Evolutionary conservation across 805 yeast genomes (phyloP), one percentile per base, ranked within the genome.

Genomic region (Teunomyces lycoperdinae): DNA sequence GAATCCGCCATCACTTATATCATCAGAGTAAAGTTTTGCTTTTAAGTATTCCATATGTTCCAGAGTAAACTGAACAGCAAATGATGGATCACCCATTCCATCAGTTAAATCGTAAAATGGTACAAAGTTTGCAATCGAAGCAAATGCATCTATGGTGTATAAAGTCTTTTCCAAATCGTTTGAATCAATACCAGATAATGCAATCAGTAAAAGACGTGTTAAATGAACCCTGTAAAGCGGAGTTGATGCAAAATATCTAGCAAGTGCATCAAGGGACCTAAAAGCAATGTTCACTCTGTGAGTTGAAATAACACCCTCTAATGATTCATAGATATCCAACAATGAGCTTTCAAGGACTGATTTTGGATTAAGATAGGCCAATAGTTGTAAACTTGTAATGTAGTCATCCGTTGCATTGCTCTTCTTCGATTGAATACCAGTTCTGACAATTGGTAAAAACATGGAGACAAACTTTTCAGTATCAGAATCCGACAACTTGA

Each of bases 141-240:
- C 85, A 47, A 94, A 77, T 14, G 87, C 76, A 49, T 83, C 79
- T 35, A 91, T 67, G 0, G 96, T 78, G 44, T 81, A 77, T 11
- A 83, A 73, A 0, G 96, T 84, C 60, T 91, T 80, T 10, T 73
- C 75, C 43, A 89, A 74, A 64, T 94, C 99, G 61, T 91, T 94
- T 0, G 91, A 80, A 61, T 94, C 98, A 27, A 94, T 82, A 28
- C 94, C 96, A 0, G 90, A 87, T 6, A 90, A 63, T 2, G 84
- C 70, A 63, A 89, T 74, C 26, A 83, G 79, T 34, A 91, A 62
- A 11, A 94, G 70, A 46, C 95, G 79, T 0, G 95, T 81, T 9
- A 89, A 69, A 58, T 94, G 99, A 9, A 88, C 82, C 39, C 96
- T 71, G 60, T 78, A 89, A 1, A 81, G 64, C 1, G 85, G 85